Percentiles rank a stretch among this genome's conserved stretches.
Conservation (phyloP, 176 grass and related monocot species). For the Musa schizocarpa region DNA sequence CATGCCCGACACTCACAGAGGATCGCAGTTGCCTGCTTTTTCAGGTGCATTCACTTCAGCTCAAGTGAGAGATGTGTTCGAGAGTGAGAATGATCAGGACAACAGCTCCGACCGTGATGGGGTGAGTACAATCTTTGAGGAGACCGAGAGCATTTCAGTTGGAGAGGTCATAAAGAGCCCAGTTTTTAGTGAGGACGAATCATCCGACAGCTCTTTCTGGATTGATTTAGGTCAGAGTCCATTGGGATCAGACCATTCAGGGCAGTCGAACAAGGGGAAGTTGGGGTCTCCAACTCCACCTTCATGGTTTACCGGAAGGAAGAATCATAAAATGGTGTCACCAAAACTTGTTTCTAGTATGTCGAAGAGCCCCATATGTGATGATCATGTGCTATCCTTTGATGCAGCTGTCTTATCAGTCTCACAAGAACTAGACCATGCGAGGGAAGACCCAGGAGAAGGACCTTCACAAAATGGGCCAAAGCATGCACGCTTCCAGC, state of each 20-base stretch:
- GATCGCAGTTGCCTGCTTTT: constrained; percentile 74
- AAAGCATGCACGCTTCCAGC: constrained; percentile 32
- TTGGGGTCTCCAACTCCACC: constrained; percentile 78
- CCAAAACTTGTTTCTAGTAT: constrained; percentile 44
- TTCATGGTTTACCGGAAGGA: constrained; percentile 71
- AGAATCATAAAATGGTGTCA: constrained; percentile 60
- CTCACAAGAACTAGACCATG: constrained; percentile 57
- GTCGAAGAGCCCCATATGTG: constrained; percentile 59
- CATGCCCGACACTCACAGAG: constrained; percentile 34
- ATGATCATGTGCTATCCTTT: constrained; percentile 81
- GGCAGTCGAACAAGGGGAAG: constrained; percentile 55
- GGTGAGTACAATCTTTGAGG: constrained; percentile 93
- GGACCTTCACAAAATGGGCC: constrained; percentile 37
- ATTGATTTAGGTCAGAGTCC: constrained; percentile 98
- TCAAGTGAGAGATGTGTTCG: constrained; percentile 83
- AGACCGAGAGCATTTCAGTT: constrained; percentile 79
- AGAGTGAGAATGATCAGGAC: constrained; percentile 81
- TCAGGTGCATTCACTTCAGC: constrained; percentile 84
- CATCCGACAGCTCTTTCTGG: constrained; percentile 85
- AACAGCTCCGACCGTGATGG: constrained; percentile 87
- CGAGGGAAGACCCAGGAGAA: constrained; percentile 42
- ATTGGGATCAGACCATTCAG: constrained; percentile 61
- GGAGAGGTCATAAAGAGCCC: constrained; percentile 98
- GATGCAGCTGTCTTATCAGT: constrained; percentile 86
- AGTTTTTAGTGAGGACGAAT: constrained; percentile 93